Evolutionary conservation across 2,329 filamentous ascomycete species (phyloP).

Genomic region (Fusarium subtropicale): DNA sequence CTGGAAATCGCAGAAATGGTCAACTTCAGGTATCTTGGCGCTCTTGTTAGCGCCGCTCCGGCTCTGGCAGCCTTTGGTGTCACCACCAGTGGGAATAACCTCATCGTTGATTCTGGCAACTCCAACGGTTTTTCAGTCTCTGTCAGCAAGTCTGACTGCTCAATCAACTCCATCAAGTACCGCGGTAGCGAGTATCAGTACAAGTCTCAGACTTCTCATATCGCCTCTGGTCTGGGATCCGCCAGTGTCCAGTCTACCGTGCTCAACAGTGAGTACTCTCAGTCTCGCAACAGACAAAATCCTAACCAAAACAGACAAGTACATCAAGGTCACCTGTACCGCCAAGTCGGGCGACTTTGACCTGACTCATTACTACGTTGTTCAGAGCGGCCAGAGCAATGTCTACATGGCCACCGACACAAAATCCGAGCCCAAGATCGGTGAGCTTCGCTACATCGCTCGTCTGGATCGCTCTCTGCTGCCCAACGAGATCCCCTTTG

Average conservation of each 20-base stretch:
- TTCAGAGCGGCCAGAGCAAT: slow-evolving; percentile 68
- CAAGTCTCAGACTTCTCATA: slow-evolving; percentile 52
- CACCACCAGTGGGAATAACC: slow-evolving; percentile 56
- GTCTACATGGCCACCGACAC: slow-evolving; percentile 73
- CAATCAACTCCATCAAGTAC: slow-evolving; percentile 72
- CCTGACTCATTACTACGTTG: slow-evolving; percentile 73
- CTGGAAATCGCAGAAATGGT: slow-evolving; percentile 41
- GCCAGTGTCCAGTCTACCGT: slow-evolving; percentile 64
- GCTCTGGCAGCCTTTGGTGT: slow-evolving; percentile 57
- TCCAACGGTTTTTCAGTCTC: slow-evolving; percentile 63
- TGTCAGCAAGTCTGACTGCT: slow-evolving; percentile 66
- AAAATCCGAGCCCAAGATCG: slow-evolving; percentile 65
- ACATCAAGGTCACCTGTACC: slow-evolving; percentile 71
- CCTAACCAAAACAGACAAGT: slow-evolving; percentile 49
- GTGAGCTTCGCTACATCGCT: slow-evolving; percentile 73
- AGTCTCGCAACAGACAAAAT: background rate
- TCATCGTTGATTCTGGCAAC: slow-evolving; percentile 61
- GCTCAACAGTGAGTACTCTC: slow-evolving; percentile 44
- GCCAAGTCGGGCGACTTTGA: slow-evolving; percentile 58
- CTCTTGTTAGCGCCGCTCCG: slow-evolving; percentile 48
- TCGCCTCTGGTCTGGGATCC: slow-evolving; percentile 58
- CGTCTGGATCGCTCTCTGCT: slow-evolving; percentile 65
- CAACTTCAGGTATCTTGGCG: slow-evolving; percentile 38
- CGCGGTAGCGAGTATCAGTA: slow-evolving; percentile 70
- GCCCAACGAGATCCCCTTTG: slow-evolving; percentile 65